Evolutionary conservation across 1,139 yeast genomes (phyloP).

Genomic region (Kluyveromyces sp.): DNA sequence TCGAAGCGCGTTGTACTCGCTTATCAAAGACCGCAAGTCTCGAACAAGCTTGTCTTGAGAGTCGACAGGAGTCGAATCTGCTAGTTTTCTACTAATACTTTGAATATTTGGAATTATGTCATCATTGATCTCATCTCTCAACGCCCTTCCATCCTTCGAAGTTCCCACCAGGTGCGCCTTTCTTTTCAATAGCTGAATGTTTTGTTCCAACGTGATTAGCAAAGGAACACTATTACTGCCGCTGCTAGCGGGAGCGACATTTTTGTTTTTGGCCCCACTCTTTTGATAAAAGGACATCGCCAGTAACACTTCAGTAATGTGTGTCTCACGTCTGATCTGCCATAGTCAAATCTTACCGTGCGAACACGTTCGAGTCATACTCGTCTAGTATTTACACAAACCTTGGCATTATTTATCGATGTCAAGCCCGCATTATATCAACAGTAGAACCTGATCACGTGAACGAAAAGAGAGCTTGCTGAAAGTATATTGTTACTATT

Average conservation of each 20-base stretch:
- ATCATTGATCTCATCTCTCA: constrained; percentile 39
- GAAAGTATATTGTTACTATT: too few relatives aligned
- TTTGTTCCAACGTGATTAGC: constrained; percentile 41
- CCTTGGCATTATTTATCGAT: not conserved
- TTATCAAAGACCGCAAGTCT: constrained; percentile 39
- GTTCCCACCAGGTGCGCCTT: constrained; percentile 49
- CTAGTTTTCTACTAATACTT: constrained; percentile 23
- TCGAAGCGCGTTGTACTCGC: constrained; percentile 36
- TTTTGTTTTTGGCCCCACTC: constrained; percentile 20
- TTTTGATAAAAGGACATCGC: constrained; percentile 7
- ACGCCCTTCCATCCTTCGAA: constrained; percentile 41
- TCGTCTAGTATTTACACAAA: not conserved
- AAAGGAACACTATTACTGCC: constrained; percentile 1
- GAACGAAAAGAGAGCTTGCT: too few relatives aligned
- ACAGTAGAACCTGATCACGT: not conserved
- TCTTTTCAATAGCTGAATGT: constrained; percentile 44
- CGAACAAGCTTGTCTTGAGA: constrained; percentile 37
- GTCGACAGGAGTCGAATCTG: constrained; percentile 28
- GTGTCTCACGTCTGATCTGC: too few relatives aligned
- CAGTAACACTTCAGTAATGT: too few relatives aligned
- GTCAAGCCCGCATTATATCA: not conserved
- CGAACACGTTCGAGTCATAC: too few relatives aligned
- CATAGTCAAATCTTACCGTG: too few relatives aligned
- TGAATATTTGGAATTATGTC: constrained; percentile 22
- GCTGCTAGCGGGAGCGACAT: constrained; percentile 14